Evolutionary conservation across 176 grass and related monocot species (phyloP).

Genomic region (Musa acuminata): DNA sequence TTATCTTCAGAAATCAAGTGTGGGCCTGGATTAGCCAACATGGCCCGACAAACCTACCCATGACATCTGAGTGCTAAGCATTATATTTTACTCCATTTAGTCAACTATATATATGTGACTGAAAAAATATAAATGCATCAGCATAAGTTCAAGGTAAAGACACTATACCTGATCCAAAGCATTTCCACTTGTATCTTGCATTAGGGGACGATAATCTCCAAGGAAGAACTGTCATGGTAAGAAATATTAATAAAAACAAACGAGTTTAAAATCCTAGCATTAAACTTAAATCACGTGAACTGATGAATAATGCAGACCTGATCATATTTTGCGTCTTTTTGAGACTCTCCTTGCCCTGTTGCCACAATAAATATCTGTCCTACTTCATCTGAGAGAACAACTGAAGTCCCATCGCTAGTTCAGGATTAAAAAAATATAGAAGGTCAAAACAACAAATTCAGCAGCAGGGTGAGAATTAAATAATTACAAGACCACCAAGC

Average conservation of each 20-base stretch:
- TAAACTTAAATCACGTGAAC: conserved; percentile 1
- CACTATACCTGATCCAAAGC: conserved; percentile 74
- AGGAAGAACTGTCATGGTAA: conserved; percentile 70
- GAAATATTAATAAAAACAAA: conserved; percentile 4
- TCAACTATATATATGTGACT: background rate
- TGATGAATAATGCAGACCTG: conserved; percentile 45
- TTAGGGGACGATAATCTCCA: conserved; percentile 93
- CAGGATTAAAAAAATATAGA: background rate
- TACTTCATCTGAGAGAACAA: conserved; percentile 95
- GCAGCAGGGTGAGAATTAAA: too few species aligned
- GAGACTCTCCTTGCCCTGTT: conserved; percentile 92
- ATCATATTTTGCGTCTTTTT: conserved; percentile 97
- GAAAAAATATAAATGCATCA: too few species aligned
- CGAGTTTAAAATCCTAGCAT: conserved; percentile 3
- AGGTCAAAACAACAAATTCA: background rate
- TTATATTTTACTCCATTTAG: background rate
- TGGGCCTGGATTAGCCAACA: background rate
- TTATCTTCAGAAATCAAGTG: background rate
- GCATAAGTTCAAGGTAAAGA: background rate
- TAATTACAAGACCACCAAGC: too few species aligned
- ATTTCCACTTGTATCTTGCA: conserved; percentile 62
- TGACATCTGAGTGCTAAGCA: too few species aligned
- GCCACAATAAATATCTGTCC: conserved; percentile 95
- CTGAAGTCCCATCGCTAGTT: conserved; percentile 84
- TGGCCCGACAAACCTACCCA: too few species aligned